A percentile compares a stretch with the other conserved stretches of the same genome.
Conservation (phyloP, 2,329 filamentous ascomycete species). For the Penicillium aurantiogriseum region DNA sequence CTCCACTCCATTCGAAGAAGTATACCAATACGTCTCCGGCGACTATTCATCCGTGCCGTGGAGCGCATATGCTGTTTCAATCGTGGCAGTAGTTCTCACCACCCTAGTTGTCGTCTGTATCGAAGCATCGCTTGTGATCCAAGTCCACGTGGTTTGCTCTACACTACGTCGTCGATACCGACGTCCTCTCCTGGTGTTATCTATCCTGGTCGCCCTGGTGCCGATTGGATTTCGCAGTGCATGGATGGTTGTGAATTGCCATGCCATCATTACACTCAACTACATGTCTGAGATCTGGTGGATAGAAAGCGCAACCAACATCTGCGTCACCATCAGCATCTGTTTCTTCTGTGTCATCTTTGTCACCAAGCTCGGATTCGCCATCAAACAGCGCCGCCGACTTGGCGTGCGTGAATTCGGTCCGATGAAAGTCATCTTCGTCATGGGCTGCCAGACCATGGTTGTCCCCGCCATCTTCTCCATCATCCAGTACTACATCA, state of each 20-base stretch:
- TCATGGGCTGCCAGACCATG: slow-evolving; percentile 67
- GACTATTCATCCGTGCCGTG: slow-evolving; percentile 54
- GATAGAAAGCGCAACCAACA: slow-evolving; percentile 49
- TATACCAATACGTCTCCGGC: slow-evolving; percentile 58
- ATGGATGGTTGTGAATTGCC: slow-evolving; percentile 51
- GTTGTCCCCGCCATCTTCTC: slow-evolving; percentile 63
- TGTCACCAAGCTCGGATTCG: slow-evolving; percentile 58
- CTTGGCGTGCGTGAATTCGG: slow-evolving; percentile 62
- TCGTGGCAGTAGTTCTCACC: slow-evolving; percentile 51
- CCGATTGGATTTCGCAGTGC: slow-evolving; percentile 56
- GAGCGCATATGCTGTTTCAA: slow-evolving; percentile 47
- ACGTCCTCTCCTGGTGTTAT: slow-evolving; percentile 47
- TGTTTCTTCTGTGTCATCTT: slow-evolving; percentile 64
- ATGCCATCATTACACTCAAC: slow-evolving; percentile 35
- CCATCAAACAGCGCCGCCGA: slow-evolving; percentile 55
- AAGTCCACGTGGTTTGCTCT: slow-evolving; percentile 62
- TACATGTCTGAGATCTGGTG: slow-evolving; percentile 34
- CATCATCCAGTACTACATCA: slow-evolving; percentile 54
- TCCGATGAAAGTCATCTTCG: slow-evolving; percentile 65
- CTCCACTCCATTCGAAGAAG: slow-evolving; percentile 58
- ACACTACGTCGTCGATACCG: slow-evolving; percentile 48
- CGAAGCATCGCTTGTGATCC: slow-evolving; percentile 60
- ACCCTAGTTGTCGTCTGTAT: slow-evolving; percentile 56
- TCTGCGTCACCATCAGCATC: slow-evolving; percentile 56
- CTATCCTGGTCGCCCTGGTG: slow-evolving; percentile 50